Evolutionary conservation across 140 eudicot genomes (phyloP).

Genomic region (Bidens hawaiensis): DNA sequence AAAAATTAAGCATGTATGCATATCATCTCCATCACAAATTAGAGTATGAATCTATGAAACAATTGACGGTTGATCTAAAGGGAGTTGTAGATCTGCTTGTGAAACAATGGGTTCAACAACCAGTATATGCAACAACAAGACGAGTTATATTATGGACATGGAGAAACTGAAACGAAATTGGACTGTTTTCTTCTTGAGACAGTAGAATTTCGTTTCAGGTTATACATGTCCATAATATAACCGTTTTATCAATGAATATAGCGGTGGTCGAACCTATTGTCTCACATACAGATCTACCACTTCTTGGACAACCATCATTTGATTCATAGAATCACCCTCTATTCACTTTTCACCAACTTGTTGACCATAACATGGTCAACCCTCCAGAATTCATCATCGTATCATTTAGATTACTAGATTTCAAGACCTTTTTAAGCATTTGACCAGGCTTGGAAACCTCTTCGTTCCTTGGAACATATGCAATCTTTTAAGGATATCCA

Average conservation of each 20-base stretch:
- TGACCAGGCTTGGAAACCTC: no score
- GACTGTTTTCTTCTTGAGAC: conserved; percentile 16
- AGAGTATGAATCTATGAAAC: conserved; percentile 15
- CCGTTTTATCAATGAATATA: conserved; percentile 19
- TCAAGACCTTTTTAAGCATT: conserved; percentile 24
- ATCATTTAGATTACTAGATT: neutral
- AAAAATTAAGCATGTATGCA: neutral
- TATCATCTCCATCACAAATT: neutral
- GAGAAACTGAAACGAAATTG: conserved; percentile 32
- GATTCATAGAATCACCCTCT: conserved; percentile 15
- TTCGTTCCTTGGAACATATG: neutral
- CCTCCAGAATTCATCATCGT: conserved; percentile 5
- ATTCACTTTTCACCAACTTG: conserved; percentile 29
- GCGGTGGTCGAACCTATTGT: conserved; percentile 21
- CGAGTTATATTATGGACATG: conserved; percentile 22
- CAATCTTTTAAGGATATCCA: neutral
- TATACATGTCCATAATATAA: conserved; percentile 16
- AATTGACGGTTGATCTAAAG: conserved; percentile 6
- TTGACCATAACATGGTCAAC: conserved; percentile 21
- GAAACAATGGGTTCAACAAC: conserved; percentile 35
- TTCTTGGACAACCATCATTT: conserved; percentile 10
- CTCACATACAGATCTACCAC: conserved; percentile 12
- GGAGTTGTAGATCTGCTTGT: conserved; percentile 26
- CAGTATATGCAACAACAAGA: conserved; percentile 23
- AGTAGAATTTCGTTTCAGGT: conserved; percentile 20